Conservation (phyloP, 2,329 filamentous ascomycete genomes). For the Fusarium sp. region DNA sequence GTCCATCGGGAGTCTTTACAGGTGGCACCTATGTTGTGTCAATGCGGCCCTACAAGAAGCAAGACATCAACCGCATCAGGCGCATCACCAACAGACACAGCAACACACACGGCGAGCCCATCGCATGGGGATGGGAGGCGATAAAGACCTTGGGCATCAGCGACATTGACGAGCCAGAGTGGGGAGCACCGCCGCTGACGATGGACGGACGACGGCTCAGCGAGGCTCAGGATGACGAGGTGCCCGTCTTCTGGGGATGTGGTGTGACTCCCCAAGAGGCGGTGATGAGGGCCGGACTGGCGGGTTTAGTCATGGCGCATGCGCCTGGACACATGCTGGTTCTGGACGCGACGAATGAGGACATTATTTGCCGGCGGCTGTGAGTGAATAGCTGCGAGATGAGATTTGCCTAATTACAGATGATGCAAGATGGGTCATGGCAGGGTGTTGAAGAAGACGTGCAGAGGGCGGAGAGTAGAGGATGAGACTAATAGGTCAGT, state of each 20-base stretch:
- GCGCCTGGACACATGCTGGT: slow-evolving; percentile 73
- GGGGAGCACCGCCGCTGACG: slow-evolving; percentile 63
- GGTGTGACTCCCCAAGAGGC: slow-evolving; percentile 76
- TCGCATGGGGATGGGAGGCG: slow-evolving; percentile 74
- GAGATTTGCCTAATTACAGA: slow-evolving; percentile 1
- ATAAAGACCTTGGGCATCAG: slow-evolving; percentile 63
- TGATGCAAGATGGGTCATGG: neutral
- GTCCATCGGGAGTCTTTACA: slow-evolving; percentile 69
- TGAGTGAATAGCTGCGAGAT: neutral
- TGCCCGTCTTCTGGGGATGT: slow-evolving; percentile 73
- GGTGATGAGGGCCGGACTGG: slow-evolving; percentile 65
- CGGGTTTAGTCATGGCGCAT: slow-evolving; percentile 71
- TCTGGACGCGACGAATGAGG: slow-evolving; percentile 62
- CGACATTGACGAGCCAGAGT: slow-evolving; percentile 66
- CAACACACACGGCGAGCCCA: slow-evolving; percentile 72
- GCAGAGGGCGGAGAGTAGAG: neutral
- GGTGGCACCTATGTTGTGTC: slow-evolving; percentile 69
- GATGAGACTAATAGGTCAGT: neutral
- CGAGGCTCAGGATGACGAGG: slow-evolving; percentile 45
- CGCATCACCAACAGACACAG: slow-evolving; percentile 66
- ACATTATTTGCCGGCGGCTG: slow-evolving; percentile 40
- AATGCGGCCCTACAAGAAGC: slow-evolving; percentile 68
- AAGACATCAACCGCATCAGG: slow-evolving; percentile 65
- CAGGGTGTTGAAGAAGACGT: neutral
- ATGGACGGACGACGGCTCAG: slow-evolving; percentile 54